Base-by-base conservation (phyloP, 306 rosid species). In the Cicer cuneatum region DNA sequence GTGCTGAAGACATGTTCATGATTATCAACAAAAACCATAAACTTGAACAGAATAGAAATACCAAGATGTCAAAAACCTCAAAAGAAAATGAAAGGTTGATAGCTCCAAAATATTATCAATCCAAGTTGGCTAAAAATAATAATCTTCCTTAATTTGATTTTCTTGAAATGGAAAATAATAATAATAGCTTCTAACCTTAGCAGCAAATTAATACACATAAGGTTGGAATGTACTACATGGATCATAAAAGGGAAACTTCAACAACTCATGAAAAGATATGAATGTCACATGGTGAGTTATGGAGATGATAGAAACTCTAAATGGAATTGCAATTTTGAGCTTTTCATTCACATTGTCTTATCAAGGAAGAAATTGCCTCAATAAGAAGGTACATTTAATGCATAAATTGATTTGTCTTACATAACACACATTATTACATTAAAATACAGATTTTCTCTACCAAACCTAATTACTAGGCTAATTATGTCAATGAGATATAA, bases 1-100 rank as follows among this genome's bases (percentile, higher is more conserved):
- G 65, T 38, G 61, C 6, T 19, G 82, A 83, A 78, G 92, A 89
- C 39, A 79, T 84, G 80, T 77, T 89, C 93, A 84, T 87, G 42
- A 76, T 79, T 47, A 24, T 60, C 33, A 59, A 69, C 38, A 70
- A 72, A 53, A 62, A 51, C 10, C 18, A 66, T 0, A 41, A 51
- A 56, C 46, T 62, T 41, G 13, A 76, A 45, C 11, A 8, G 18
- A 57, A 57, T 19, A 78, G 19, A 71, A 69, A 21, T 10, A 15
- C 15, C 35, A 74, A 72, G 64, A 46, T 72, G 47, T 49, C n/a
- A 21, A 61, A 53, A 10, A 61, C 46, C 15, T n/a, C 13, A 61
- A 14, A 6, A 62, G 68, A 59, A 62, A 37, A 33, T 80, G 46
- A 73, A 74, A 43, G 29, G 29, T 24, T 24, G 29, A 24, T 24